Base-by-base conservation (phyloP, 192 early-diverging fungal species). In the Martensiomyces pterosporus region DNA sequence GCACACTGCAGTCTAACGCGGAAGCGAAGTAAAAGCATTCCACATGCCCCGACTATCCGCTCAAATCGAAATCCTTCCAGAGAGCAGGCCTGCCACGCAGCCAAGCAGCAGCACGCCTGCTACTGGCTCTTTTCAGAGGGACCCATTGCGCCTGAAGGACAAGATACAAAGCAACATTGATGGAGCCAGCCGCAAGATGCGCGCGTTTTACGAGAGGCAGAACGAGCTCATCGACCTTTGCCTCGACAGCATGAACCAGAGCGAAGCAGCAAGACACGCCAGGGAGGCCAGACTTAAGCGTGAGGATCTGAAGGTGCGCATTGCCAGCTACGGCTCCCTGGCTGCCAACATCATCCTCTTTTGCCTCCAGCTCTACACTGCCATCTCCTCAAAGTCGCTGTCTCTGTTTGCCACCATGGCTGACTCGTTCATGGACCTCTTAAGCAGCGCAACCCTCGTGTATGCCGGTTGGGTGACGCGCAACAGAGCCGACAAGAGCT, bases 151-250 rank as follows among this genome's bases (percentile, higher is more conserved):
- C 10, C 38, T 64, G 23, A 40, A 26, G 13, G 35, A 21, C 42
- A 64, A 52, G 26, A 16, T 56, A 1, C 18, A 52, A 34, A 8
- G 27, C 10, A 49, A 64, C n/a, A 43, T 56, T 27, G 23, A 29
- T 9, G 10, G 7, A 14, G 51, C 21, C 43, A 46, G 32, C 50
- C n/a, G 24, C 8, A 52, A 58, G 29, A 35, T 88, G n/a, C 72
- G 66, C 26, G 60, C 73, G 18, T 94, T 91, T 52, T 94, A 94
- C 63, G 54, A 83, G 41, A 58, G 76, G 25, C 92, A 94, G 54
- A 92, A 94, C 54, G 81, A 87, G 37, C 74, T 85, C 33, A 93
- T 93, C 57, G 75, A 87, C 39, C 75, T 79, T 39, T 80, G 90
- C 33, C 60, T 93, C 25, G 36, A 37, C 32, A 54, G 47, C 44